Base-by-base conservation (phyloP, 805 yeast species). In the Yarrowia phangngaensis region DNA sequence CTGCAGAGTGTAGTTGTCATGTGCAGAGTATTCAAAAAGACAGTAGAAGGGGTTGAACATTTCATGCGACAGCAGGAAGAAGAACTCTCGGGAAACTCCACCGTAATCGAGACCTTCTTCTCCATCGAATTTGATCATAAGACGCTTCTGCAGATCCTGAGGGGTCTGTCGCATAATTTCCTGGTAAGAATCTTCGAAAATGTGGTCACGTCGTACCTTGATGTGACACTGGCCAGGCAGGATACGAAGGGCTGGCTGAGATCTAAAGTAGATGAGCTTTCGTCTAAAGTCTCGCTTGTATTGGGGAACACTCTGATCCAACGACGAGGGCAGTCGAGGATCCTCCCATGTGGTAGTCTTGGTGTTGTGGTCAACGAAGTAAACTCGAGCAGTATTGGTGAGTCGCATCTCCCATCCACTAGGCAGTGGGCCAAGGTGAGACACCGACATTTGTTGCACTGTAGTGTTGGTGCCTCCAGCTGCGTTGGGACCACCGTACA, bases 301-400 rank as follows among this genome's bases (percentile, higher is more conserved):
- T 70, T 92, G 97, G 16, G 99, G 99, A 59, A 92, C 99, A 59
- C 90, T 90, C 70, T 92, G 97, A 67, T 92, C 99, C 59, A 92
- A 72, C 7, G 95, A 85, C 5, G 97, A 87, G 46, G 99, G 99
- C 64, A 92, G 75, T 64, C 99, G 81, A 55, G 99, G 99, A 65
- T 92, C 99, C 68, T 92, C 99, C 99, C 99, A 92, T 1, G 99
- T 92, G 0, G 99, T 92, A 0, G 99, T 92, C 70, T 92, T 92
- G 23, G 99, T 92, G 69, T 92, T 92, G 72, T 92, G 99, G 67
- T 92, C 99, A 56, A 92, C 99, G 66, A 92, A 92, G 67, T 92
- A 92, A 16, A 92, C 98, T 66, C 99, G 79, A 8, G 98, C 97
- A 1, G 98, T 92, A 67, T 92, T 92, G 32, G 99, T 94, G 62